These are phyloP conservation scores for Diplodia sapinea DNA, from an alignment of 2,329 filamentous ascomycete species.

Conservation along the genomic window DNA sequence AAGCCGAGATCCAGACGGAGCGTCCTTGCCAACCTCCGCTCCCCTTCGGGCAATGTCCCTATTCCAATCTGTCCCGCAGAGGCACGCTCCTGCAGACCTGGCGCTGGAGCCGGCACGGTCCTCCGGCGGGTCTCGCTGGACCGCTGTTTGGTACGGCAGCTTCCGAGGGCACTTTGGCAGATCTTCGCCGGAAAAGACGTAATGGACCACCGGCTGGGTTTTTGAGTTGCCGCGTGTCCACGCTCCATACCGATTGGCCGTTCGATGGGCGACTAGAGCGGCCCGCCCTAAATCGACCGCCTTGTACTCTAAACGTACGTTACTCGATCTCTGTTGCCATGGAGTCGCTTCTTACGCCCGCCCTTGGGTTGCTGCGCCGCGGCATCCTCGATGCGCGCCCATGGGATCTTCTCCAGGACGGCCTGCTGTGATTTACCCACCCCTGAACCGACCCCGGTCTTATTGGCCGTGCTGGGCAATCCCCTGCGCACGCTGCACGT, in stretches of 20 bases:
- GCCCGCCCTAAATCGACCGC: conserved; percentile 29
- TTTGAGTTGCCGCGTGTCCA: conserved; percentile 29
- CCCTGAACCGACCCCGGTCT: conserved; percentile 10
- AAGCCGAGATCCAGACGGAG: conserved; percentile 24
- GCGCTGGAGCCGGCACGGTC: conserved; percentile 6
- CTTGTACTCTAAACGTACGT: conserved; percentile 30
- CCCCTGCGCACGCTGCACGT: conserved; percentile 24
- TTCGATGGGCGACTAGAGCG: conserved; percentile 24
- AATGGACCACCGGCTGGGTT: conserved; percentile 17
- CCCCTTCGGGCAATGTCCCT: conserved; percentile 23
- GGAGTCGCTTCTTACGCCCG: conserved; percentile 8
- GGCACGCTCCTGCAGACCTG: conserved; percentile 22
- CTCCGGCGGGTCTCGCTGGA: conserved; percentile 18
- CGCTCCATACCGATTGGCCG: conserved; percentile 28
- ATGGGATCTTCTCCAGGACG: conserved; percentile 27
- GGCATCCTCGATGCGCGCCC: conserved; percentile 16
- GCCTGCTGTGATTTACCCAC: conserved; percentile 26
- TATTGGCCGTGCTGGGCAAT: conserved; percentile 22
- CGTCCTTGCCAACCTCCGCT: conserved; percentile 26
- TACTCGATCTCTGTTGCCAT: conserved; percentile 27
- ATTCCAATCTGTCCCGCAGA: conserved; percentile 26
- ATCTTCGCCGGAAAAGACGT: conserved; percentile 27
- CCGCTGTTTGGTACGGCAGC: conserved; percentile 29
- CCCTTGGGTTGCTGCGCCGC: conserved; percentile 15
- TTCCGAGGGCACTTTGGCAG: conserved; percentile 28